Evolutionary conservation across 345 rosid genomes (phyloP), one percentile per base, ranked within the genome.

Genomic region (Rhodamnia rubescens): DNA sequence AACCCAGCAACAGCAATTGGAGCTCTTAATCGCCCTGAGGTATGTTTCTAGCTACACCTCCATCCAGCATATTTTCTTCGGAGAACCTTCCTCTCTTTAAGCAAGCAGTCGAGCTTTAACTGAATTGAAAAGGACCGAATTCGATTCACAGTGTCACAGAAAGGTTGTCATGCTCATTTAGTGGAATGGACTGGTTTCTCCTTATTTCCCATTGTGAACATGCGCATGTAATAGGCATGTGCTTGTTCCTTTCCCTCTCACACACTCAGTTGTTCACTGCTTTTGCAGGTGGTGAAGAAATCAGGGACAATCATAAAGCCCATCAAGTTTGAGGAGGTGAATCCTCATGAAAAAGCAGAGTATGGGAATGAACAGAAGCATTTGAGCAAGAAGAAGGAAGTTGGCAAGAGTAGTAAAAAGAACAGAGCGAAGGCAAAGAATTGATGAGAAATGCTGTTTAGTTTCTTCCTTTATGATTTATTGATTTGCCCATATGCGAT

Each of bases 1-100:
- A 94, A 97, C 88, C 99, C 98, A 9, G 93, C 93, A 11, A 93
- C 95, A 36, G 85, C 92, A 69, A 64, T 93, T 54, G 93, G 93
- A 90, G 95, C 93, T 81, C 93, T 96, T 83, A 95, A 86, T 88
- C 94, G 94, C 7, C 98, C 99, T 2, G 96, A 95, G 84, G 98
- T 97, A 78, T 88, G 94, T 87, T 74, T 44, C 11, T 20, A 20
- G 80, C 80, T 36, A 4, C 80, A 9, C 80, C 40, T 21, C 24
- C 6, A 5, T 21, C 32, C 4, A 16, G 75, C 51, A 22, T 6
- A 42, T 26, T 42, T 24, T 50, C 61, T 53, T 21, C 50, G 27
- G 53, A 22, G 84, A 81, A 49, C 21, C 21, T 42, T 49, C 24
- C 16, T 24, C 54, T 64, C 54, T 81, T 53, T n/a, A 81, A 80